Base-by-base conservation (phyloP, 2,329 filamentous ascomycete species). In the Gaeumannomyces tritici region DNA sequence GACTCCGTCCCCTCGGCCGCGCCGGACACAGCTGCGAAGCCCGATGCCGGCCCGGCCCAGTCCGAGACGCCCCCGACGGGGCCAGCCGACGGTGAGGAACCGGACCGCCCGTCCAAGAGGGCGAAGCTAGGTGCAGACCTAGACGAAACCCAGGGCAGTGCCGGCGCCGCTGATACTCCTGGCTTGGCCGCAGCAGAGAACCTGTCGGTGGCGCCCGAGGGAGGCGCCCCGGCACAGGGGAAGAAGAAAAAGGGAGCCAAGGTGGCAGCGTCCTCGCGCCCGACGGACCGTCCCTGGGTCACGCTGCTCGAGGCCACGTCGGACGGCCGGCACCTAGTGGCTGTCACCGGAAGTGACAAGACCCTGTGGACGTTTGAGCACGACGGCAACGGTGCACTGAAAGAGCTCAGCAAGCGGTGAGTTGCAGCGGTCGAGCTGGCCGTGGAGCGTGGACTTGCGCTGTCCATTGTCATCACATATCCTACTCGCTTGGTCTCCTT, bases 301-400 rank as follows among this genome's bases (percentile, higher is more conserved):
- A 88, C 87, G 63, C 84, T 88, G 65, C 72, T 97, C 66, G 78
- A 83, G 27, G 76, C 83, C 31, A 88, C 91, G 0, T 73, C 78
- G 18, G 80, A 89, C 66, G 84, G 87, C 18, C 79, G 83, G 55
- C 79, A 96, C 75, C 73, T 96, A 26, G 78, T 96, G 55, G 89
- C 86, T 27, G 84, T 96, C 33, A 96, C 92, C 11, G 88, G 85
- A n/a, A 91, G 96, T 70, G 95, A 98, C 78, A 99, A 99, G 77
- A 86, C 84, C 60, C 81, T 99, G 55, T 90, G 90, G 73, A 90
- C 97, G 0, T 90, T 98, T 71, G 80, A 85, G 67, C 79, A 93
- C 64, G 80, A 85, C 33, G 76, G 80, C 2, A 74, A 82, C 61
- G 89, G 87, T 1, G 75, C 75, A 3, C 75, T 97, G 31, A 77